These are phyloP conservation scores for Nicotiana benthamiana DNA, from an alignment of 257 asterid genomes.

Conservation along the genomic window DNA sequence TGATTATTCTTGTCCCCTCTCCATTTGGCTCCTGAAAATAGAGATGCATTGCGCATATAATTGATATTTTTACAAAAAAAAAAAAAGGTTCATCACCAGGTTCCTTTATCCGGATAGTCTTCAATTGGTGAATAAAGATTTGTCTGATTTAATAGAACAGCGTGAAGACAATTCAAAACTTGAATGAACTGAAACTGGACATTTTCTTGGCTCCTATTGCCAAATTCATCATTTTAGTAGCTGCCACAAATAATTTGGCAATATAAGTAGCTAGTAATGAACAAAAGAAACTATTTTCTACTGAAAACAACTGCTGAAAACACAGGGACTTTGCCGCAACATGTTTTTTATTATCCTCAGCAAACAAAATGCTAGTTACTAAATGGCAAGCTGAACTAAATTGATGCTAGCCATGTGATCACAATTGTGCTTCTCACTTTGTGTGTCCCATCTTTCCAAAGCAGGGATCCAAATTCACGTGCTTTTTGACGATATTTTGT, in stretches of 20 bases:
- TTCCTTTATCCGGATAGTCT: neutral
- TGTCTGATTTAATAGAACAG: neutral
- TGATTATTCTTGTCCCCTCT: no score
- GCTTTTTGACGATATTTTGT: constrained; percentile 30
- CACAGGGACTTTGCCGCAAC: neutral
- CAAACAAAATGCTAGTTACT: neutral
- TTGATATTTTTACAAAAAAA: no score
- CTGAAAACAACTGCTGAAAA: neutral
- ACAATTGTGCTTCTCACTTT: constrained; percentile 78
- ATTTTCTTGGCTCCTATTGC: neutral
- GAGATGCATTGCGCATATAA: no score
- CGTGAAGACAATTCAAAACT: neutral
- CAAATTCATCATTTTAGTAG: neutral
- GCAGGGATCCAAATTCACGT: constrained; percentile 63
- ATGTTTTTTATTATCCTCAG: neutral
- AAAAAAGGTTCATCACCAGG: neutral
- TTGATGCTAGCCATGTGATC: constrained; percentile 70
- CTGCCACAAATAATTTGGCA: neutral
- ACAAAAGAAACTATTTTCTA: constrained; percentile 6
- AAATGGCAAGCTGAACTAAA: constrained; percentile 16
- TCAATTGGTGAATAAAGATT: neutral
- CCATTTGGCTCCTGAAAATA: no score
- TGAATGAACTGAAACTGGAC: neutral
- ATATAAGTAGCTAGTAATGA: constrained; percentile 6
- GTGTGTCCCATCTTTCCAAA: constrained; percentile 64